phyloP scores from a whole-genome alignment of 2,329 filamentous ascomycete species.

The Diaporthe citrichinensis region DNA sequence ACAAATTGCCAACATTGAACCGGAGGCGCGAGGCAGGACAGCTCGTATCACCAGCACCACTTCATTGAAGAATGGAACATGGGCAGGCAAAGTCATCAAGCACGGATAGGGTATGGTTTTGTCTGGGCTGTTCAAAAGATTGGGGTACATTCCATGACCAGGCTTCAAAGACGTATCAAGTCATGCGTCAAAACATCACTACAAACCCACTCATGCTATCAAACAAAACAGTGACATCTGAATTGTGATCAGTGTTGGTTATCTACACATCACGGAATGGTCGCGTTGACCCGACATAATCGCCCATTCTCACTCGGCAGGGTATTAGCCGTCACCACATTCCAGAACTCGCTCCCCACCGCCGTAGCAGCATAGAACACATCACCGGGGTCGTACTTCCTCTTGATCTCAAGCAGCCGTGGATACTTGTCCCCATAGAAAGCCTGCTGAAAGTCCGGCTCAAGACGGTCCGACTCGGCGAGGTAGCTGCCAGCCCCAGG shows the following conservation, averaged over 20 bases:
- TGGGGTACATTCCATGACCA: accelerated
- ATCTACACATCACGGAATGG: not conserved
- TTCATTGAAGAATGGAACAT: no score
- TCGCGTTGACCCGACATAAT: conserved; percentile 18
- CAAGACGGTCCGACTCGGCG: conserved; percentile 55
- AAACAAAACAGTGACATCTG: not conserved
- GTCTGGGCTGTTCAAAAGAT: no score
- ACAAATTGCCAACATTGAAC: no score
- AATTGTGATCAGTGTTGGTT: not conserved
- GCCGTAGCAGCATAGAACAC: conserved; percentile 52
- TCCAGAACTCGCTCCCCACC: conserved; percentile 52
- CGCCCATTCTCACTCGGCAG: conserved; percentile 33
- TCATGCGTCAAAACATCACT: not conserved
- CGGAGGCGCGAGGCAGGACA: no score
- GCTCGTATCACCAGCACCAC: no score
- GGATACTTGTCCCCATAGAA: conserved; percentile 53
- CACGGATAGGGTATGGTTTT: no score
- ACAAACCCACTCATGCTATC: no score
- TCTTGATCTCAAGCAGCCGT: conserved; percentile 52
- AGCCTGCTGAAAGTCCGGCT: conserved; percentile 47
- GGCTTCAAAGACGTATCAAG: no score
- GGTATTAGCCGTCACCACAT: conserved; percentile 5
- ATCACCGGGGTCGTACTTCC: conserved; percentile 52
- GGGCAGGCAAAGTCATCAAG: no score
- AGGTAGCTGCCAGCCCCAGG: conserved; percentile 50